Base-by-base conservation (phyloP, 805 yeast genomes). In the Hanseniaspora lindneri region DNA sequence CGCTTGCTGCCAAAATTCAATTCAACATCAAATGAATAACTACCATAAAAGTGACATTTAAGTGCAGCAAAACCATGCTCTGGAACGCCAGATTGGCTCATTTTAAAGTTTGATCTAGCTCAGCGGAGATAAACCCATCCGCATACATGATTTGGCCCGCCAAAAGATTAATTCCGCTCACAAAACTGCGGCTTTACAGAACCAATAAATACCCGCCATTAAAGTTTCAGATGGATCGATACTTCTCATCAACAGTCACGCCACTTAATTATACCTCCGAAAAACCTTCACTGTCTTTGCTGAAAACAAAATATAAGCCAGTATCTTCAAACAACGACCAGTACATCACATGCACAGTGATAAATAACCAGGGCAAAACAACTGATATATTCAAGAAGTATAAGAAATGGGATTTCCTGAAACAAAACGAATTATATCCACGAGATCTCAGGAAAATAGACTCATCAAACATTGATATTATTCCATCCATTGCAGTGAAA, bases 401-500 rank as follows among this genome's bases (percentile, higher is more conserved):
- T 60, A 86, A 87, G 43, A 81, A 84, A 62, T 75, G 84, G 64
- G 73, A 76, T 50, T 80, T 92, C 55, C 66, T 92, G 11, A 74
- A 77, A 48, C 78, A 82, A 40, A 82, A 86, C 62, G 75, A 79
- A 21, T 61, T 88, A 24, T 85, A 80, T 54, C 94, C 96, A 1
- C 69, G 96, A 64, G 96, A 88, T 62, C 66, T 88, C 53, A 66
- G 96, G 27, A 87, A 84, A 58, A 80, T 88, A 46, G 95, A 59
- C 65, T 73, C 71, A 50, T 81, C 83, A 29, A 71, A 79, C 23
- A 71, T 81, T 48, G 95, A 86, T 62, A 84, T 89, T 19, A 88
- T 88, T 3, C 98, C 98, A 0, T 77, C 86, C 17, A 81, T 92
- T 40, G 79, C 88, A 52, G 86, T 87, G 20, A 73, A 96, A 51